Base-by-base conservation (phyloP, 345 rosid species). In the Orychophragmus violaceus region DNA sequence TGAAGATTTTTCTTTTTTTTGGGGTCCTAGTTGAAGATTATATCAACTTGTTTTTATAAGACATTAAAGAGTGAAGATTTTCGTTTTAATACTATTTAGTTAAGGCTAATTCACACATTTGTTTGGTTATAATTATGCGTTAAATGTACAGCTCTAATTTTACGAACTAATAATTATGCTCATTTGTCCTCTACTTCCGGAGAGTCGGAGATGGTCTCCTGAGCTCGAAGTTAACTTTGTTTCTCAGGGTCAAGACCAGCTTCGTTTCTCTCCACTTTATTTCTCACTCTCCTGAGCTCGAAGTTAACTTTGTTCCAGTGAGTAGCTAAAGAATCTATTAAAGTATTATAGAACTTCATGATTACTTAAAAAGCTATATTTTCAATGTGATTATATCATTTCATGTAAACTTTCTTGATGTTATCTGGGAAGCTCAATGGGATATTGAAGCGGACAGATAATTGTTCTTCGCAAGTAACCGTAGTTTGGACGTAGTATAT, bases 311-410 rank as follows among this genome's bases (percentile, higher is more conserved):
- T 81, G 52, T 88, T 88, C 94, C 6, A 90, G 80, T 23, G 91
- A 87, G 79, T 90, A 93, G 80, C 98, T 90, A 76, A 88, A 85
- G 83, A 88, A 90, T 83, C 97, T 93, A 88, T 52, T 0, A 7
- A 22, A 13, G 36, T n/a, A 4, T 19, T 3, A 18, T 14, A 16
- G 3, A 50, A 46, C 52, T 25, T 17, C 25, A 49, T 39, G 18
- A 39, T n/a, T 36, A 9, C 19, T 33, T 10, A 19, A 51, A 30
- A 51, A 41, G 42, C 57, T 32, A 28, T 0, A 29, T 8, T 17
- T 32, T 4, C 4, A 24, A 39, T 13, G 21, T 8, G 1, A n/a
- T 6, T 29, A 11, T 35, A 35, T 24, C 17, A 46, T 45, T 46
- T 63, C 27, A 19, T 16, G 33, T 59, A 28, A 19, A 39, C 8